Base-by-base conservation (phyloP, 1,284 basidiomycete genomes). In the Sporisorium exsertum region DNA sequence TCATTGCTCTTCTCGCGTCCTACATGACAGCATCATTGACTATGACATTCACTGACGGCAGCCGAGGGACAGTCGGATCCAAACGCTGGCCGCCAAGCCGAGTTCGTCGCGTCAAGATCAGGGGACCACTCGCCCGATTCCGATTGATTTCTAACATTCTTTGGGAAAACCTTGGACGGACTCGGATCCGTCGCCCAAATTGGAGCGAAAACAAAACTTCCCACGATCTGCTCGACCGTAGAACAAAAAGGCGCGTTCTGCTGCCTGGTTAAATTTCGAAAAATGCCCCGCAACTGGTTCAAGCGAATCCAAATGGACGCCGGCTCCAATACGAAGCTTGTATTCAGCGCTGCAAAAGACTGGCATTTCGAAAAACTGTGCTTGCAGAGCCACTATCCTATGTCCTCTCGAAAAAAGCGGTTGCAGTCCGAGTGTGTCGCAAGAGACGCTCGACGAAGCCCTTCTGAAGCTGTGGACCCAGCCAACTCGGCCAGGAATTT, bases 171-270 rank as follows among this genome's bases (percentile, higher is more conserved):
- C 5, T 27, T 27, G 26, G 15, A 5, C 6, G 18, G 29, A 1
- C 27, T 62, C 58, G 65, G 65, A 54, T 33, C 65, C 58, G 65
- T 51, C 20, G 43, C 8, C 20, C 15, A 13, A 43, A 43, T 16
- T 18, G 2, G 22, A 18, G 10, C 1, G 4, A 18, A 50, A 15
- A n/a, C 29, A 70, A 70, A 70, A 70, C n/a, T 70, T 69, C 67
- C 58, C 67, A 70, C 67, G 67, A 51, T 57, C 26, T 5, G 7
- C 2, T 15, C 27, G 16, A 32, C 15, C 3, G n/a, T 22, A 6
- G 5, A 2, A 10, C 20, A 4, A n/a, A 13, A 40, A 18, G n/a
- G 32, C 32, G 66, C 61, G 56, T 16, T 33, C 60, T 59, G 52
- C 52, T 37, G 53, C 3, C 46, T 5, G 9, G 9, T 29, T 20